Evolutionary conservation across 1,284 basidiomycete species (phyloP).

Genomic region (Spongiforma sp.): DNA sequence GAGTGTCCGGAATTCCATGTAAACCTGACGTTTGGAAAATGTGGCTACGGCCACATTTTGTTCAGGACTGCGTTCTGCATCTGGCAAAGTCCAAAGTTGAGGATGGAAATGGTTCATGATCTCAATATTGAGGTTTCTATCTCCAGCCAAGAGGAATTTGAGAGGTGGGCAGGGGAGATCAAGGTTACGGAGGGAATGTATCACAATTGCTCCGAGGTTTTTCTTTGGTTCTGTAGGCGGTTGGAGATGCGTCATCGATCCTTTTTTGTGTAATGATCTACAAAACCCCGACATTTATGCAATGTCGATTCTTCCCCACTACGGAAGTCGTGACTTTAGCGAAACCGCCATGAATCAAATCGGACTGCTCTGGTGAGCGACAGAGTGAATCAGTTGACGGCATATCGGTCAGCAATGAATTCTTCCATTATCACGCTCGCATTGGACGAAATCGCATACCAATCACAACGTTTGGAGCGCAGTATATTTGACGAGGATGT

Average conservation of each 20-base stretch:
- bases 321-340: too few relatives aligned
- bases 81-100: not conserved
- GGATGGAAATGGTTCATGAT: not conserved
- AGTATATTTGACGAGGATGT: too few relatives aligned
- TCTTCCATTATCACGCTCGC: too few relatives aligned
- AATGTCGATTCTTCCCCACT: too few relatives aligned
- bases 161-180: not conserved
- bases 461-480: too few relatives aligned
- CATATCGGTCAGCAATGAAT: too few relatives aligned
- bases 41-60: not conserved
- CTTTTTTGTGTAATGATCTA: slow-evolving; percentile 2
- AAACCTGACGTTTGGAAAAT: not conserved
- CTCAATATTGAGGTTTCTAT: not conserved
- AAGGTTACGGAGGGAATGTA: not conserved
- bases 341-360: too few relatives aligned
- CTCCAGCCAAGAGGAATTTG: not conserved
- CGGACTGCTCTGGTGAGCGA: too few relatives aligned
- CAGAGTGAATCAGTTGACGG: too few relatives aligned
- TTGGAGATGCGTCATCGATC: not conserved
- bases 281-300: too few relatives aligned
- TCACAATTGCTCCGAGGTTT: slow-evolving; percentile 2
- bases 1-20: not conserved
- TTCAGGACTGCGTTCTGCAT: not conserved
- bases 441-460: too few relatives aligned
- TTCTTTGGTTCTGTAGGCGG: slow-evolving; percentile 7